Conservation (phyloP, 768 basidiomycete species). For the Mycena albidolilacea region DNA sequence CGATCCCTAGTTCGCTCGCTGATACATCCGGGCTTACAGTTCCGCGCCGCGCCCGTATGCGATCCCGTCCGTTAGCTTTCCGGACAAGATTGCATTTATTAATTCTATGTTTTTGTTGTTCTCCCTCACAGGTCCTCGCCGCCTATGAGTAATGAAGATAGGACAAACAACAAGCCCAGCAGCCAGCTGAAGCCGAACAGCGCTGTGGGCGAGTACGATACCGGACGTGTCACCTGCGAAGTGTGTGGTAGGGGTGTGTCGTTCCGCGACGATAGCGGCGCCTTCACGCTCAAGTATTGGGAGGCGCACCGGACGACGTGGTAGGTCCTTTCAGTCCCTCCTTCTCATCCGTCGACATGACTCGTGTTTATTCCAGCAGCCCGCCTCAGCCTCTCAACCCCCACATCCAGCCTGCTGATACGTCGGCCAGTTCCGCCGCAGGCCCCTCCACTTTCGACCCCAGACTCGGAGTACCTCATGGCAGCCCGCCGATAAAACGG, state of each 20-base stretch:
- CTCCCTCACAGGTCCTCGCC: not conserved
- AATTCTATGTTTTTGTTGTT: not conserved
- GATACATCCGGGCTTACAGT: not conserved
- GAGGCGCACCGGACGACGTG: slow-evolving; percentile 74
- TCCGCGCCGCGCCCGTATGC: slow-evolving; percentile 28
- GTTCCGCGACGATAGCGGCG: slow-evolving; percentile 74
- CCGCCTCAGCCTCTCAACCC: not conserved
- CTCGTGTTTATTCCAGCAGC: not conserved
- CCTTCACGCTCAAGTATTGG: slow-evolving; percentile 79
- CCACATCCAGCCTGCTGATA: not conserved
- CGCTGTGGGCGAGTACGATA: slow-evolving; percentile 68
- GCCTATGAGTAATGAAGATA: not conserved
- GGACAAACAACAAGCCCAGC: not conserved
- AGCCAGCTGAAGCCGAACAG: slow-evolving; percentile 21
- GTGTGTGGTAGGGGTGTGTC: slow-evolving; percentile 73
- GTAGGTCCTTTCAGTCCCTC: slow-evolving; percentile 56
- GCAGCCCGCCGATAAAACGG: slow-evolving; percentile 37
- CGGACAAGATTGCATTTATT: slow-evolving; percentile 8
- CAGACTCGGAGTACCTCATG: not conserved
- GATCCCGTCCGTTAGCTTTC: slow-evolving; percentile 2
- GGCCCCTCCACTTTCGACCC: not conserved
- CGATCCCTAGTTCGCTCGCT: slow-evolving; percentile 2
- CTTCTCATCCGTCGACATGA: not conserved
- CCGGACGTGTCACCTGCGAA: slow-evolving; percentile 77
- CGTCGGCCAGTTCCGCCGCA: no score